A percentile compares a stretch with the other conserved stretches of the same genome.
phyloP scores from a whole-genome alignment of 2,329 filamentous ascomycete genomes.

The Colletotrichum cuscutae region DNA sequence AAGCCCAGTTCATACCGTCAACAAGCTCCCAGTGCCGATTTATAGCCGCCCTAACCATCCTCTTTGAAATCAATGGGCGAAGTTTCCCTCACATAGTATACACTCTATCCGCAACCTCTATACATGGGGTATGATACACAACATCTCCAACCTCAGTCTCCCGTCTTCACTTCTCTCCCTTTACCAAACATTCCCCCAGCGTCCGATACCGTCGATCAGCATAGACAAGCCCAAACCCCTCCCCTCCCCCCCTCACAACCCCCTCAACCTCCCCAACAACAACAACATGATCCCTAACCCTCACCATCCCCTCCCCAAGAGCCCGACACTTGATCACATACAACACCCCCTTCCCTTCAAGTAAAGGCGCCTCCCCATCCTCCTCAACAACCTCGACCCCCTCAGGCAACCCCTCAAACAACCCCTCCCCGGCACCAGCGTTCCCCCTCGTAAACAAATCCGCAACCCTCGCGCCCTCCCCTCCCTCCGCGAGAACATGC shows the following conservation, averaged over 20 bases:
- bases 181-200: conserved; percentile 49
- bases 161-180: conserved; percentile 5
- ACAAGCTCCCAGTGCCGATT: neutral
- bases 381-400: conserved; percentile 33
- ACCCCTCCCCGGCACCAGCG: conserved; percentile 44
- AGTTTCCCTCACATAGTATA: conserved; percentile 3
- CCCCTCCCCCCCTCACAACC: conserved; percentile 46
- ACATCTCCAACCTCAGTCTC: neutral
- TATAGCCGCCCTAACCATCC: neutral
- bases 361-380: conserved; percentile 48
- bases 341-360: conserved; percentile 63
- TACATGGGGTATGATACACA: conserved; percentile 5
- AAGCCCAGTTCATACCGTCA: neutral
- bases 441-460: conserved; percentile 64
- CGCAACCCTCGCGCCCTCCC: conserved; percentile 59
- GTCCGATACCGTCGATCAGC: conserved; percentile 60
- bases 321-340: conserved; percentile 58
- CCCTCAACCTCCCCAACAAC: conserved; percentile 62
- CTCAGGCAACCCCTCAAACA: conserved; percentile 49
- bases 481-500: conserved; percentile 62
- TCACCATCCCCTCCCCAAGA: conserved; percentile 56
- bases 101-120: conserved; percentile 20
- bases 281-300: conserved; percentile 62
- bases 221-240: conserved; percentile 59
- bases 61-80: neutral